Conservation (phyloP, 2,329 filamentous ascomycete genomes). For the Epichloe gansuensis region DNA sequence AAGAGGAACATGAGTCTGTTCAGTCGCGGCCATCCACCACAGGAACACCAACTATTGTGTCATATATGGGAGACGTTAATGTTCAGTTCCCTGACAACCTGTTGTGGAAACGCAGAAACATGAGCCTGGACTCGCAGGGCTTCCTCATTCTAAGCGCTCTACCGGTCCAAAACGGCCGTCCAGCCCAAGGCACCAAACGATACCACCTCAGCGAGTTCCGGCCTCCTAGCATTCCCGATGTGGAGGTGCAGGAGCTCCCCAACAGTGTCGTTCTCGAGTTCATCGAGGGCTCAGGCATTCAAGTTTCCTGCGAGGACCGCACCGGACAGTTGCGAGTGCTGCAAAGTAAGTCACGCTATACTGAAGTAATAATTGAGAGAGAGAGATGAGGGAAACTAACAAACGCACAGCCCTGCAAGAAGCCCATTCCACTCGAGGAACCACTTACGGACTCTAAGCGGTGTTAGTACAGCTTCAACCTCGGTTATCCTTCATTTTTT, state of each 20-base stretch:
- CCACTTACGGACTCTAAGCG: slow-evolving; percentile 19
- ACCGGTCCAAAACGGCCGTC: slow-evolving; percentile 39
- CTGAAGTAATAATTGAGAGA: neutral
- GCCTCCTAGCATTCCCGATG: slow-evolving; percentile 67
- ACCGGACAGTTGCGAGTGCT: slow-evolving; percentile 42
- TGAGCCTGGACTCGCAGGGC: slow-evolving; percentile 73
- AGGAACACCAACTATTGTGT: slow-evolving; percentile 32
- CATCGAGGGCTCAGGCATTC: slow-evolving; percentile 45
- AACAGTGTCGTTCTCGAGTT: slow-evolving; percentile 62
- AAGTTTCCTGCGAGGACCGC: slow-evolving; percentile 52
- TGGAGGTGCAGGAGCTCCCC: slow-evolving; percentile 83
- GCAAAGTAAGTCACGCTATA: slow-evolving; percentile 30
- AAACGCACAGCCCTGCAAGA: slow-evolving; percentile 20
- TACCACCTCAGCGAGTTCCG: slow-evolving; percentile 82
- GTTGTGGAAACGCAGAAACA: slow-evolving; percentile 86
- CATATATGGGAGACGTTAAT: slow-evolving; percentile 80
- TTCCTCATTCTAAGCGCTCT: slow-evolving; percentile 63
- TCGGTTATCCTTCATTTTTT: neutral
- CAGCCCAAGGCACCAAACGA: slow-evolving; percentile 46
- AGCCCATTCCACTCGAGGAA: slow-evolving; percentile 22
- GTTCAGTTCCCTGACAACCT: slow-evolving; percentile 94
- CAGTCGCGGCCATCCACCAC: slow-evolving; percentile 17
- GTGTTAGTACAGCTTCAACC: neutral
- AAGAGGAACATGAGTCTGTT: slow-evolving; percentile 21
- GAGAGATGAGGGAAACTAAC: neutral